Percentiles rank a stretch among this genome's conserved stretches.
Conservation (phyloP, 2,329 filamentous ascomycete genomes). For the Verticillium dahliae region DNA sequence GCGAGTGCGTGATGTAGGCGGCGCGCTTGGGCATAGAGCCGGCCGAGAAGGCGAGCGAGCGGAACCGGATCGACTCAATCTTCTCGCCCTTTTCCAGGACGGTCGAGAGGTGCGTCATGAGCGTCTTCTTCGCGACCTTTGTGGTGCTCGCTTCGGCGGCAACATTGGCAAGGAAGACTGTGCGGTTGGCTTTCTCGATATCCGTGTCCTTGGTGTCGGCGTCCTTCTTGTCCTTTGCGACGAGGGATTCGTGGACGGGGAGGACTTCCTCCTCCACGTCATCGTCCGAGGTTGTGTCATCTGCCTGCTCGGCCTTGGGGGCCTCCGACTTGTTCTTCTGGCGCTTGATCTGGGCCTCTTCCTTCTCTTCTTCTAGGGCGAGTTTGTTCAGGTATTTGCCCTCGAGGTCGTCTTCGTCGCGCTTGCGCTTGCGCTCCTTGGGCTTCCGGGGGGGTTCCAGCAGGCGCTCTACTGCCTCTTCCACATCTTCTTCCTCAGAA, state of each 20-base stretch:
- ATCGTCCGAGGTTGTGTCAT: slow-evolving; percentile 20
- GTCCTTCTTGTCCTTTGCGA: slow-evolving; percentile 39
- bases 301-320: slow-evolving; percentile 25
- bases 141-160: slow-evolving; percentile 76
- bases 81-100: slow-evolving; percentile 63
- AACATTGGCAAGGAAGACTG: slow-evolving; percentile 90
- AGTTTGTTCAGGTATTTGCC: slow-evolving; percentile 63
- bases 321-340: slow-evolving; percentile 32
- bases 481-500: slow-evolving; percentile 15
- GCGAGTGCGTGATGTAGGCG: slow-evolving; percentile 83
- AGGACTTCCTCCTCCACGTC: slow-evolving; percentile 39
- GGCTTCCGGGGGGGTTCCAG: slow-evolving; percentile 29
- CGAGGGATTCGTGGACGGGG: slow-evolving; percentile 52
- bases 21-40: slow-evolving; percentile 81
- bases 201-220: slow-evolving; percentile 51
- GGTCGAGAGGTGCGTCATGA: slow-evolving; percentile 72
- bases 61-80: slow-evolving; percentile 87
- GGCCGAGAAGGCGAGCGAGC: slow-evolving; percentile 80
- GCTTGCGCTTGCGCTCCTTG: slow-evolving; percentile 58
- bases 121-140: slow-evolving; percentile 70
- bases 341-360: slow-evolving; percentile 49
- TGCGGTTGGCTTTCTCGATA: slow-evolving; percentile 79
- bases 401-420: slow-evolving; percentile 65
- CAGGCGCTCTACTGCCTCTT: slow-evolving; percentile 32
- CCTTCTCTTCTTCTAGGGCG: slow-evolving; percentile 47